Evolutionary conservation across 768 basidiomycete species (phyloP).

Genomic region (Suillus alpinus): DNA sequence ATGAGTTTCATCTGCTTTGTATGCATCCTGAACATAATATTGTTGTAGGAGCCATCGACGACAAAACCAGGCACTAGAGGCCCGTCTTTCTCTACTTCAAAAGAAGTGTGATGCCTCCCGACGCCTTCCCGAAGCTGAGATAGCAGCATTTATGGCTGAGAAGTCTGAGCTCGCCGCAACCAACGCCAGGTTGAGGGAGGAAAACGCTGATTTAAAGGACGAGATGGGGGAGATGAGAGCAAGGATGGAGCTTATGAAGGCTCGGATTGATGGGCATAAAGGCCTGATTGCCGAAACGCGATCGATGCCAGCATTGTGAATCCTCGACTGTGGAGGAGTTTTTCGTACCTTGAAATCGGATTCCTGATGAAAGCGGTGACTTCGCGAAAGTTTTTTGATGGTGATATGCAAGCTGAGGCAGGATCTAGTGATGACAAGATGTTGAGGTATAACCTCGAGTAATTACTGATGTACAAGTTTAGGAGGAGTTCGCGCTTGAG

Average conservation of each 20-base stretch:
- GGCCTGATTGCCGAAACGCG: conserved; percentile 47
- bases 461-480: background rate
- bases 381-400: background rate
- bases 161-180: conserved; percentile 43
- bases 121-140: conserved; percentile 37
- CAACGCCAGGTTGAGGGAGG: conserved; percentile 54
- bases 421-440: background rate
- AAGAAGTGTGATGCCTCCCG: conserved; percentile 38
- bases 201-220: conserved; percentile 54
- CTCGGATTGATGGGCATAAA: conserved; percentile 47
- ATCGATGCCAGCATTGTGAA: conserved; percentile 32
- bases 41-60: conserved; percentile 50
- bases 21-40: background rate
- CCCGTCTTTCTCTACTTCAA: conserved; percentile 46
- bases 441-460: background rate
- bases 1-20: conserved; percentile 14
- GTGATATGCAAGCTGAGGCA: background rate
- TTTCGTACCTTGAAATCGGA: background rate
- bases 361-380: background rate
- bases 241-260: conserved; percentile 67
- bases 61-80: conserved; percentile 62
- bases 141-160: conserved; percentile 45
- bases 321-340: background rate
- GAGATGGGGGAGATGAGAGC: conserved; percentile 66
- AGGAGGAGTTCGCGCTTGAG: background rate